Base-by-base conservation (phyloP, 495 filamentous ascomycete species). In the Opeltia flavorubescens region DNA sequence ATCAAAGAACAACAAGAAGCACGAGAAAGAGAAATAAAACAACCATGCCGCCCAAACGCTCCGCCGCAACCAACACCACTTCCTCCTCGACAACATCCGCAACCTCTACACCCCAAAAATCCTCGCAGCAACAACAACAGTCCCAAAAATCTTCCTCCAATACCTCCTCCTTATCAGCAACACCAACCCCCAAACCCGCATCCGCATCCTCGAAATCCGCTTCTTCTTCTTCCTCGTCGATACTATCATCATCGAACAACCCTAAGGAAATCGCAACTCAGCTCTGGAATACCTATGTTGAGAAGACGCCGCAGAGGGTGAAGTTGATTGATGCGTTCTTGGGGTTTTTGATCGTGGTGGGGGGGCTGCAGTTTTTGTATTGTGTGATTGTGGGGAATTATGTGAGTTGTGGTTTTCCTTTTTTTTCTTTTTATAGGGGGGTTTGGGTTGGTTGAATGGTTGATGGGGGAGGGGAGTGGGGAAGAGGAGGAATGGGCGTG, bases 271-370 rank as follows among this genome's bases (percentile, higher is more conserved):
- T 81, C 34, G 58, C 69, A 25, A 50, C 62, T 9, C 57, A 67
- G 55, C 67, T 94, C 41, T 78, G 79, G 74, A 68, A 79, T 50
- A 78, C 85, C 55, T 98, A 98, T 64, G 57, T 76, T 21, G 63
- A 81, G 36, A 69, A 71, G 42, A 96, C 91, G 23, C 80, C 89
- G 48, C 86, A 93, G 72, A 80, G 89, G 29, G 88, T 84, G 38
- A 87, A 94, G 71, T 77, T 99, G 50, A 69, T 96, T 26, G 91
- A 99, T 65, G 76, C 72, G 15, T 99, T 96, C 65, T 81, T 96
- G 83, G 81, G 61, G 2, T 99, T 95, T 59, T 65, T 99, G 50
- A 81, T 89, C 18, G 74, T 83, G 4, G 82, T 89, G 7, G 91
- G 88, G 35, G 85, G 71, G 11, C 60, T 96, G 59, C 91, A 99